Conservation (phyloP, 73 alveolate species). For the Breviolum minutum region DNA sequence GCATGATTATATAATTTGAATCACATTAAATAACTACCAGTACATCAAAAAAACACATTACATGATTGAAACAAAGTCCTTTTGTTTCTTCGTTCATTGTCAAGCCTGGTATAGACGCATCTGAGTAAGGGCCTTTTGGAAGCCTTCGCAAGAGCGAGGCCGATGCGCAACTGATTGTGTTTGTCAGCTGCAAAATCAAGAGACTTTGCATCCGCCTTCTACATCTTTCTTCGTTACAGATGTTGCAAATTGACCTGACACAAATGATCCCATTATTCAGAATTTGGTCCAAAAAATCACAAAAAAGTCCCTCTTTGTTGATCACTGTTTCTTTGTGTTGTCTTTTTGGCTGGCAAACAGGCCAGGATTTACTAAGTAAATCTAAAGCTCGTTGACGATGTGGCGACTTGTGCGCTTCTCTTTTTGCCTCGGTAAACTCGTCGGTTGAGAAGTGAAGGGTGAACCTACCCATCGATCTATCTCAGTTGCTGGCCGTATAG, state of each 20-base stretch:
- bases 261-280: not conserved
- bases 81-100: too few relatives aligned
- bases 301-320: too few relatives aligned
- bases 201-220: conserved; percentile 19
- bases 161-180: not conserved
- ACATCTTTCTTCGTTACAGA: conserved; percentile 58
- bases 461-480: not conserved
- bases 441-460: not conserved
- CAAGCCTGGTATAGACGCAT: conserved; percentile 90
- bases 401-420: conserved; percentile 93
- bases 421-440: conserved; percentile 27
- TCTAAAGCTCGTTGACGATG: conserved; percentile 74
- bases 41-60: too few relatives aligned
- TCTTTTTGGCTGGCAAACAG: not conserved
- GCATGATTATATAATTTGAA: too few relatives aligned
- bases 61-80: not conserved
- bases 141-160: conserved; percentile 35
- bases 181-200: not conserved
- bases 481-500: conserved; percentile 47
- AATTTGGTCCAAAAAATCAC: not conserved
- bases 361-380: conserved; percentile 2
- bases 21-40: too few relatives aligned
- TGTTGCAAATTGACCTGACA: conserved; percentile 72
- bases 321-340: too few relatives aligned
- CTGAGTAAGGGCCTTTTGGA: conserved; percentile 65